Percentiles rank a stretch among this genome's conserved stretches.
phyloP scores from a whole-genome alignment of 768 basidiomycete genomes.

The Pleurotus platypus region DNA sequence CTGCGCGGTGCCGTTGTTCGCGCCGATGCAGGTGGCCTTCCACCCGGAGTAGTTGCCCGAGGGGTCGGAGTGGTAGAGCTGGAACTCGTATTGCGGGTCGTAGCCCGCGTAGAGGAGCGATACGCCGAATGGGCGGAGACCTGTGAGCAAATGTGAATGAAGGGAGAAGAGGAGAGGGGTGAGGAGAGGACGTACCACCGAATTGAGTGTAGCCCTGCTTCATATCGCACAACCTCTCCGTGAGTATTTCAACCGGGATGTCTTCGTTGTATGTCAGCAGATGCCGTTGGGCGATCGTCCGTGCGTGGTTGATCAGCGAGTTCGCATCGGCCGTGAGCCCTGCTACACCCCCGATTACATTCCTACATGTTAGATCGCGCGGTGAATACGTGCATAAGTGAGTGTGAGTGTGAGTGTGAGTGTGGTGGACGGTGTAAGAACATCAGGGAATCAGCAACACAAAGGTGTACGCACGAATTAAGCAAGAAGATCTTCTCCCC shows the following conservation, averaged over 20 bases:
- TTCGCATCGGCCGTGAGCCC: conserved; percentile 97
- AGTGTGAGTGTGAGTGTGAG: too few relatives aligned
- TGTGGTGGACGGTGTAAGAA: too few relatives aligned
- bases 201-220: conserved; percentile 99
- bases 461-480: conserved; percentile 65
- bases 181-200: conserved; percentile 57
- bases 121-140: conserved; percentile 97
- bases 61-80: conserved; percentile 97
- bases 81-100: conserved; percentile 94
- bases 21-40: conserved; percentile 99
- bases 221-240: conserved; percentile 91
- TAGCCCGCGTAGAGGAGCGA: conserved; percentile 96
- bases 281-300: conserved; percentile 87
- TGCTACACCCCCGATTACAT: conserved; percentile 93
- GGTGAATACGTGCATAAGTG: too few relatives aligned
- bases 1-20: conserved; percentile 95
- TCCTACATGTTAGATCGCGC: conserved; percentile 42
- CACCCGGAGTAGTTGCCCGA: conserved; percentile 98
- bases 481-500: conserved; percentile 98
- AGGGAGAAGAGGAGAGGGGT: neutral
- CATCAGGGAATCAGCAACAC: neutral
- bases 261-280: conserved; percentile 92
- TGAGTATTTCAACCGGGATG: conserved; percentile 94
- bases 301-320: conserved; percentile 92
- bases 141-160: conserved; percentile 31